These are phyloP conservation scores for Eutypa lata DNA, from an alignment of 2,329 filamentous ascomycete species.

Conservation along the genomic window DNA sequence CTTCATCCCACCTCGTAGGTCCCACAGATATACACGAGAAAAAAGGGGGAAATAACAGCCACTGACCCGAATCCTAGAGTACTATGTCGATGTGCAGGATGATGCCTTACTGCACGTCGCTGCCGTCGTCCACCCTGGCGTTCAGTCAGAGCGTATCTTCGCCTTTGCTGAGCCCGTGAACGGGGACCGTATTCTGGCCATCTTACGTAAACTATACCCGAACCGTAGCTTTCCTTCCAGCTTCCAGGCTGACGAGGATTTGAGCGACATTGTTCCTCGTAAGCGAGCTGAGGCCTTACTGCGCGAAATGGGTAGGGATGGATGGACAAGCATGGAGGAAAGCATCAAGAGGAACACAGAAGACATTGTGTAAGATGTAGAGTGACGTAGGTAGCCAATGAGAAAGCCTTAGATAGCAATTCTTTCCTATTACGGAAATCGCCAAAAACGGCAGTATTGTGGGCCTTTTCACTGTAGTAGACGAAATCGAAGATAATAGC, in stretches of 20 bases:
- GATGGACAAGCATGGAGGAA: slow-evolving; percentile 17
- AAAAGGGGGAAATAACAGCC: too few species aligned
- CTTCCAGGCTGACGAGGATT: slow-evolving; percentile 10
- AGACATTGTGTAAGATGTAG: slow-evolving; percentile 4
- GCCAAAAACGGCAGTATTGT: too few species aligned
- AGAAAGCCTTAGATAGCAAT: too few species aligned
- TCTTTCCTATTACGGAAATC: too few species aligned
- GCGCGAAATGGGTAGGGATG: slow-evolving; percentile 16
- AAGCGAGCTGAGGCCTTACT: slow-evolving; percentile 15
- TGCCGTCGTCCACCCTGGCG: slow-evolving; percentile 42
- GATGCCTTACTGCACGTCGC: slow-evolving; percentile 49
- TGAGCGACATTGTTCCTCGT: slow-evolving; percentile 13
- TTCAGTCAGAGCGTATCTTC: slow-evolving; percentile 50
- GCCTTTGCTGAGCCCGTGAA: slow-evolving; percentile 46
- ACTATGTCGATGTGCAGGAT: slow-evolving; percentile 47
- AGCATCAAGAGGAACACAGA: slow-evolving; percentile 11
- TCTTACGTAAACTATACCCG: slow-evolving; percentile 18
- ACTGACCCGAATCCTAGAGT: slow-evolving; percentile 33
- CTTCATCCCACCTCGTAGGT: background rate
- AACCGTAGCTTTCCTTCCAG: slow-evolving; percentile 10
- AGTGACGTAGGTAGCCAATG: too few species aligned
- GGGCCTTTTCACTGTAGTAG: too few species aligned
- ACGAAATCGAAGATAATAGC: too few species aligned
- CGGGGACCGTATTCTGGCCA: slow-evolving; percentile 38
- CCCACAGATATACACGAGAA: too few species aligned